Evolutionary conservation across 2,329 filamentous ascomycete species (phyloP).

Genomic region (Nemania sp.): DNA sequence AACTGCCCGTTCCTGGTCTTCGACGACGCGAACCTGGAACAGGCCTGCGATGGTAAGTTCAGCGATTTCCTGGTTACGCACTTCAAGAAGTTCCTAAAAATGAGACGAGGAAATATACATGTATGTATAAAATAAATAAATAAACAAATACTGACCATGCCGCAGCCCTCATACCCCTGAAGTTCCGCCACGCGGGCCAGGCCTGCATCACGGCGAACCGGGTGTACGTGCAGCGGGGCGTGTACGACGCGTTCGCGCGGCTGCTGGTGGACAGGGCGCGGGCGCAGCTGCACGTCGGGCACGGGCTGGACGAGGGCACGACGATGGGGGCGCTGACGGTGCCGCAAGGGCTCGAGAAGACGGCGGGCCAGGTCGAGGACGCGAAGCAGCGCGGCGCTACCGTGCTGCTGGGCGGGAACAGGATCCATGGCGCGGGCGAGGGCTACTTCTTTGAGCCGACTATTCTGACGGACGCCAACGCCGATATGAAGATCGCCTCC

Average conservation of each 20-base stretch:
- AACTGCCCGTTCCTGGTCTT: constrained; percentile 71
- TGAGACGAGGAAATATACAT: background rate
- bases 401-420: constrained; percentile 62
- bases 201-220: constrained; percentile 69
- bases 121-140: too few relatives aligned
- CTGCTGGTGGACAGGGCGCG: constrained; percentile 57
- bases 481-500: constrained; percentile 51
- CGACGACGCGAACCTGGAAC: constrained; percentile 68
- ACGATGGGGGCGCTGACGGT: constrained; percentile 67
- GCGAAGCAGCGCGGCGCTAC: constrained; percentile 66
- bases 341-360: constrained; percentile 59
- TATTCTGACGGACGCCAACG: constrained; percentile 53
- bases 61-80: too few relatives aligned
- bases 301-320: constrained; percentile 58
- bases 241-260: constrained; percentile 65
- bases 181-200: constrained; percentile 61
- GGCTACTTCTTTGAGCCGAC: constrained; percentile 72
- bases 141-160: background rate
- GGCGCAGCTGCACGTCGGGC: constrained; percentile 59
- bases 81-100: background rate
- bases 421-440: constrained; percentile 45
- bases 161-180: constrained; percentile 41
- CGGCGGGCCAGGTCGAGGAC: constrained; percentile 64
- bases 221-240: constrained; percentile 65
- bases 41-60: constrained; percentile 54